Percentiles rank a stretch among this genome's conserved stretches.
These are phyloP conservation scores for Avena sativa DNA, from an alignment of 176 grass and related monocot genomes.

Conservation along the genomic window DNA sequence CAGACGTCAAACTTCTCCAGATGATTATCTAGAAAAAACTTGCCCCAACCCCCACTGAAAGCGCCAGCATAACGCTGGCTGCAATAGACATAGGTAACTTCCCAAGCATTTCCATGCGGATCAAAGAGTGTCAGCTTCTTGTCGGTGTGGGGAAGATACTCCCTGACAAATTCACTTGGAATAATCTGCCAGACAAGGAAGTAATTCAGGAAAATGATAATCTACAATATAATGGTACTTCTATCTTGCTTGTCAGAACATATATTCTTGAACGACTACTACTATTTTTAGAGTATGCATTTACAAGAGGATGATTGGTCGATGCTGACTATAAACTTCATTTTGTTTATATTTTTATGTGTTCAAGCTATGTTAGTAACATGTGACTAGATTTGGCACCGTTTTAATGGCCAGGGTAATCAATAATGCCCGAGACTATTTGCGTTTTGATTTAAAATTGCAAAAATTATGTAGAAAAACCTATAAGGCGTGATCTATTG, in stretches of 20 bases:
- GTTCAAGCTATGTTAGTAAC: too few species aligned
- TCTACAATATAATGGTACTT: neutral
- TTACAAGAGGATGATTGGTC: neutral
- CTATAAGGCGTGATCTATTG: too few species aligned
- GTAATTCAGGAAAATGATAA: slow-evolving; percentile 5
- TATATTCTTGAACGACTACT: neutral
- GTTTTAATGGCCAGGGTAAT: too few species aligned
- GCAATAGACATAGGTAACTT: slow-evolving; percentile 61
- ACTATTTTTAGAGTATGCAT: neutral
- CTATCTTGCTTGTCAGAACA: neutral
- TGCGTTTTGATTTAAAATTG: too few species aligned
- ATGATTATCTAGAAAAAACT: slow-evolving; percentile 71
- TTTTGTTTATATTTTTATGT: too few species aligned
- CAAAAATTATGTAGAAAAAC: too few species aligned
- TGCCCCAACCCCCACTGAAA: slow-evolving; percentile 76
- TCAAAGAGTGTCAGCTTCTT: slow-evolving; percentile 73
- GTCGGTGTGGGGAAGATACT: slow-evolving; percentile 50
- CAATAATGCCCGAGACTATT: too few species aligned
- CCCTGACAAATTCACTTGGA: slow-evolving; percentile 54
- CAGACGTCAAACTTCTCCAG: slow-evolving; percentile 77
- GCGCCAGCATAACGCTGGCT: slow-evolving; percentile 36
- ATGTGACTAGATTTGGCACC: too few species aligned
- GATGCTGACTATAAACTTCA: neutral
- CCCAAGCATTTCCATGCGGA: slow-evolving; percentile 65
- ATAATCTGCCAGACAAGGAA: slow-evolving; percentile 56